Percentiles rank a stretch among this genome's conserved stretches.
Evolutionary conservation across 306 rosid species (phyloP).

Genomic region (Arachis stenosperma): DNA sequence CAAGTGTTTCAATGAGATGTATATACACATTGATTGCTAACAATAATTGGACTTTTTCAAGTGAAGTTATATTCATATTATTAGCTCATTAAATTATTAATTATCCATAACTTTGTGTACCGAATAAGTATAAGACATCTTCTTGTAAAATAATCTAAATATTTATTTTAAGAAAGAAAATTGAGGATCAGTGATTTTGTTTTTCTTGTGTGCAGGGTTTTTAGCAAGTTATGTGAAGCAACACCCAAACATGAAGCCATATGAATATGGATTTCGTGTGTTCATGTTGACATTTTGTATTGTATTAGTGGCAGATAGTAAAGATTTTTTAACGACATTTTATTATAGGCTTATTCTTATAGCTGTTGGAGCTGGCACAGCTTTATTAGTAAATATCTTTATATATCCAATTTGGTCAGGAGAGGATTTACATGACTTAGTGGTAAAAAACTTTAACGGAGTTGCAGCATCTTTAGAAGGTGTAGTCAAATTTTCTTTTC

Average conservation of each 20-base stretch:
- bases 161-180: too few species aligned
- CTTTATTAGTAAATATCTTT: constrained; percentile 55
- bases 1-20: not conserved
- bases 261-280: constrained; percentile 72
- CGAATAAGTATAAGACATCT: too few species aligned
- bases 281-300: constrained; percentile 72
- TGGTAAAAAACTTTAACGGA: constrained; percentile 64
- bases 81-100: not conserved
- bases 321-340: constrained; percentile 52
- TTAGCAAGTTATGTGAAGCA: constrained; percentile 55
- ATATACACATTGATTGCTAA: not conserved
- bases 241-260: constrained; percentile 59
- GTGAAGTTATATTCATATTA: too few species aligned
- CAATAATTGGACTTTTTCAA: not conserved
- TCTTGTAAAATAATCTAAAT: not conserved
- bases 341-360: constrained; percentile 58
- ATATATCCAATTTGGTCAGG: constrained; percentile 71
- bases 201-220: constrained; percentile 52
- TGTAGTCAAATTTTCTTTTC: constrained; percentile 16
- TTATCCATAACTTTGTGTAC: too few species aligned
- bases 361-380: constrained; percentile 56
- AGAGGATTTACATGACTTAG: constrained; percentile 71
- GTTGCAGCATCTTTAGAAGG: constrained; percentile 74
- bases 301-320: constrained; percentile 57
- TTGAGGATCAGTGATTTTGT: not conserved